phyloP scores from a whole-genome alignment of 2,329 filamentous ascomycete species.

The Ophiognomonia clavigignenti-juglandacearum region DNA sequence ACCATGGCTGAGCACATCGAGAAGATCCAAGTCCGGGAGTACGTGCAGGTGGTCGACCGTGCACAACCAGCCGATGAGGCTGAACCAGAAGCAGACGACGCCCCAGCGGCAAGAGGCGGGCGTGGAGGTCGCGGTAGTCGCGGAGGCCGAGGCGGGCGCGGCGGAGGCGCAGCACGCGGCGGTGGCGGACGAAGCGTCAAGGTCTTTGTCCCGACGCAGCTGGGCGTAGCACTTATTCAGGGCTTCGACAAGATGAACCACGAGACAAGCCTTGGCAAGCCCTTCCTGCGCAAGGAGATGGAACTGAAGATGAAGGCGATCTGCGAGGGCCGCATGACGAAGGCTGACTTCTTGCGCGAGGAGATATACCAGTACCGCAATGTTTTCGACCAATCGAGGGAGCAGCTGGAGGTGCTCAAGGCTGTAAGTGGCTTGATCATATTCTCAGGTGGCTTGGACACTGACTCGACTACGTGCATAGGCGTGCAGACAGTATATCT shows the following conservation, averaged over 20 bases:
- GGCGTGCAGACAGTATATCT: constrained; percentile 54
- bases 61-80: constrained; percentile 30
- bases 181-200: constrained; percentile 53
- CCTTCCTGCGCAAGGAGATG: constrained; percentile 96
- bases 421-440: constrained; percentile 40
- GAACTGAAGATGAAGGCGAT: constrained; percentile 96
- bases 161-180: constrained; percentile 35
- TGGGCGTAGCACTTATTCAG: constrained; percentile 87
- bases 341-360: constrained; percentile 70
- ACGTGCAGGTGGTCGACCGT: constrained; percentile 63
- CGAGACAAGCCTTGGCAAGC: constrained; percentile 89
- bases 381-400: constrained; percentile 77
- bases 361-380: constrained; percentile 82
- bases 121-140: constrained; percentile 41
- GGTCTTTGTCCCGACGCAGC: constrained; percentile 87
- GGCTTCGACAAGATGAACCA: constrained; percentile 94
- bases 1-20: constrained; percentile 99
- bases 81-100: constrained; percentile 32
- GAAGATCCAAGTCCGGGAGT: constrained; percentile 87
- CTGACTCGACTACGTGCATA: constrained; percentile 19
- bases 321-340: constrained; percentile 77
- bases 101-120: constrained; percentile 32
- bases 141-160: constrained; percentile 36
- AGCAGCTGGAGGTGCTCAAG: constrained; percentile 65
- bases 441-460: constrained; percentile 10